Evolutionary conservation across 345 rosid species (phyloP), one percentile per base, ranked within the genome.

Genomic region (Draba incana): DNA sequence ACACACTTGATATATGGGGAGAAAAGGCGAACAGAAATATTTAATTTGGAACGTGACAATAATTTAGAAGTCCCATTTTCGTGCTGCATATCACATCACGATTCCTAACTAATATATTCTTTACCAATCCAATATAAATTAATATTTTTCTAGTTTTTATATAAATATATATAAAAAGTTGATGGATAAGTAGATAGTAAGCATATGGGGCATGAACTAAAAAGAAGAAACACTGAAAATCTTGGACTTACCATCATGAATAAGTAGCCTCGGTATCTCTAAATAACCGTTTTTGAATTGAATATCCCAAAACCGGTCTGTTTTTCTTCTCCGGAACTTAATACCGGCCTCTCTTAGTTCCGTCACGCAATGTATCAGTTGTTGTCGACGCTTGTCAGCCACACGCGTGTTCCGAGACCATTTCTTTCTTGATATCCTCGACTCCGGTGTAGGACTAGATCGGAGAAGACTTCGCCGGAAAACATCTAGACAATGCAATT

Each of bases 281-380:
- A 93, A 84, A 31, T 81, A 78, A 27, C 98, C 98, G 48, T 85
- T 80, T 69, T 84, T 72, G 82, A 93, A 90, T 69, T 77, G 79
- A 6, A 93, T 78, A 77, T 88, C 92, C 98, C 97, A 93, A 76
- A 93, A 93, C 45, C 96, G 81, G 69, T 85, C 89, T 0, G 97
- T 90, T 79, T 80, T 88, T 61, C 88, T 75, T 64, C 77, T 85
- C 81, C 72, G 77, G 82, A 88, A 86, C 70, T 88, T 88, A 47
- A 90, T 83, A 13, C 97, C 97, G 1, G 96, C 86, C 12, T 83
- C 98, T 42, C 68, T 82, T 13, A 92, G 85, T 66, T 85, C 93
- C 4, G 90, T 81, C 33, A 85, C 97, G 23, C 92, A 90, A 57
- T 86, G 97, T 63, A 90, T 82, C 66, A 90, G 62, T 11, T 92